Evolutionary conservation across 208 protist species (phyloP).

Genomic region (Jaenimonas drosophilae): DNA sequence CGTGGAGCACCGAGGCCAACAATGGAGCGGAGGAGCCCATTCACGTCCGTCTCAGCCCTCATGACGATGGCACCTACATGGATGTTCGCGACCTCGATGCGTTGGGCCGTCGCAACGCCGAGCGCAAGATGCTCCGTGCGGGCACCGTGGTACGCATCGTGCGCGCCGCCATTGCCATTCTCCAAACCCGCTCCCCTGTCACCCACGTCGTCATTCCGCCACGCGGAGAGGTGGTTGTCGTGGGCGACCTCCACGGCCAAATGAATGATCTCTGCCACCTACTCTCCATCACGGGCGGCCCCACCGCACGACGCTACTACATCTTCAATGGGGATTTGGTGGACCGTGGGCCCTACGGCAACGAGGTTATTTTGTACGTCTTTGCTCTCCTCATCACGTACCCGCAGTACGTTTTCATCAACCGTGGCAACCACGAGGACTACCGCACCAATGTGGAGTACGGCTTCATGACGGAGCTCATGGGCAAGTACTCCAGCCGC

Average conservation of each 20-base stretch:
- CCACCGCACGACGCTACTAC: conserved; percentile 54
- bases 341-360: conserved; percentile 96
- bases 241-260: conserved; percentile 86
- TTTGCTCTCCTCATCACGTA: conserved; percentile 72
- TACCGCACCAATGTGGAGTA: conserved; percentile 75
- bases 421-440: conserved; percentile 91
- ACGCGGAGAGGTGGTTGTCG: conserved; percentile 53
- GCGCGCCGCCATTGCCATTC: conserved; percentile 31
- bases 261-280: conserved; percentile 79
- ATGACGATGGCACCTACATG: conserved; percentile 33
- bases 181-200: conserved; percentile 18
- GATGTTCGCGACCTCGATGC: conserved; percentile 19
- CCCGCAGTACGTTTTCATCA: conserved; percentile 76
- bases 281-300: conserved; percentile 40
- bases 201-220: conserved; percentile 39
- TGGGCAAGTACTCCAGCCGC: conserved; percentile 55
- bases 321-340: conserved; percentile 99
- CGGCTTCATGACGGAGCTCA: conserved; percentile 60
- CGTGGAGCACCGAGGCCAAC: conserved; percentile 2
- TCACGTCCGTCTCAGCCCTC: not conserved
- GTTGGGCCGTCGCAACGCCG: conserved; percentile 16
- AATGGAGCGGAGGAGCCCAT: not conserved
- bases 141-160: conserved; percentile 30
- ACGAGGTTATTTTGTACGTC: conserved; percentile 88
- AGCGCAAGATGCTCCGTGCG: conserved; percentile 26